phyloP scores from a whole-genome alignment of 2,329 filamentous ascomycete species.

The Torrubiellomyces zombiae region DNA sequence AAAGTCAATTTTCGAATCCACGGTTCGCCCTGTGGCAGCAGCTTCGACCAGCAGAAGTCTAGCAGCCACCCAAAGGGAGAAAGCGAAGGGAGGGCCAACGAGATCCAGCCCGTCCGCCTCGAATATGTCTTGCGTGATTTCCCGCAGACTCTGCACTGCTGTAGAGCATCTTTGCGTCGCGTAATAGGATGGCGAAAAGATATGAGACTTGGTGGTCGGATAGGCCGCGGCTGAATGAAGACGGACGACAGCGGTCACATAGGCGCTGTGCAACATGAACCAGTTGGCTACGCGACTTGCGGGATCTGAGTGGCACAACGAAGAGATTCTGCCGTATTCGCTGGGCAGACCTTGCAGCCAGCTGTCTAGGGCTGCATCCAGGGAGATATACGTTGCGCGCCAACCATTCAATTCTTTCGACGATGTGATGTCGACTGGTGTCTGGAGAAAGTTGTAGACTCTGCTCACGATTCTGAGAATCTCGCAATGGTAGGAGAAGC shows the following conservation, averaged over 20 bases:
- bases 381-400: constrained; percentile 22
- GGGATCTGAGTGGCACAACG: constrained; percentile 26
- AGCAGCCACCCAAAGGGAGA: constrained; percentile 26
- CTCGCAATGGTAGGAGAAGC: constrained; percentile 27
- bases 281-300: constrained; percentile 28
- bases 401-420: constrained; percentile 21
- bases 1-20: constrained; percentile 24
- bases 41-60: constrained; percentile 24
- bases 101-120: constrained; percentile 25
- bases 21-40: constrained; percentile 17
- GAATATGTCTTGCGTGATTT: constrained; percentile 25
- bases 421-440: constrained; percentile 21
- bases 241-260: constrained; percentile 25
- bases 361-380: constrained; percentile 21
- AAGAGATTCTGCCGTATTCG: constrained; percentile 27
- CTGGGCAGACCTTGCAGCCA: constrained; percentile 26
- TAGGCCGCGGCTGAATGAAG: constrained; percentile 27
- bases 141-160: constrained; percentile 24
- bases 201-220: constrained; percentile 20
- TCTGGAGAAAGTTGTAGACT: constrained; percentile 25
- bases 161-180: constrained; percentile 27
- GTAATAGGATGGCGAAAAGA: constrained; percentile 26
- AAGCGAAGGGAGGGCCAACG: constrained; percentile 25
- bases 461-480: constrained; percentile 24
- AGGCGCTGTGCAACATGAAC: constrained; percentile 29